A percentile compares a stretch with the other conserved stretches of the same genome.
phyloP scores from a whole-genome alignment of 768 basidiomycete species.

The Austroboletus eburneus region DNA sequence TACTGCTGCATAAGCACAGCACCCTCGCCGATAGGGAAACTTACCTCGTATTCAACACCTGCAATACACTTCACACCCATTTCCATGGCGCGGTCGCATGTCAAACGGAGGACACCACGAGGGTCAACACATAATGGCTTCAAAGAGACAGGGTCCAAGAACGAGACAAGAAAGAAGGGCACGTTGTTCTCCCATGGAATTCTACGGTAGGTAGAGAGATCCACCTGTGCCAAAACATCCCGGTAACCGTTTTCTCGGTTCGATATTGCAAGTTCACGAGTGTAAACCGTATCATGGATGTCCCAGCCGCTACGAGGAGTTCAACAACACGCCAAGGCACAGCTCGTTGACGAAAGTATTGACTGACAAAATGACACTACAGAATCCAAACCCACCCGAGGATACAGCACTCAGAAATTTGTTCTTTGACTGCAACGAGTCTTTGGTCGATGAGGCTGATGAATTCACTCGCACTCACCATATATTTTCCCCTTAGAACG shows the following conservation, averaged over 20 bases:
- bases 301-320: constrained; percentile 70
- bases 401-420: constrained; percentile 85
- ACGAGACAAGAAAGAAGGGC: constrained; percentile 91
- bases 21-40: constrained; percentile 1
- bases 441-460: constrained; percentile 6
- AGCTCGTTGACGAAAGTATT: neutral
- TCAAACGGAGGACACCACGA: constrained; percentile 67
- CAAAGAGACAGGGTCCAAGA: constrained; percentile 82
- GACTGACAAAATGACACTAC: constrained; percentile 84
- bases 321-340: constrained; percentile 2
- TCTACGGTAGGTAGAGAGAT: constrained; percentile 81
- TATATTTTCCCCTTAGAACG: constrained; percentile 90
- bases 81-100: constrained; percentile 46
- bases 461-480: constrained; percentile 44
- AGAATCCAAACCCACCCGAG: constrained; percentile 87
- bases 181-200: constrained; percentile 91
- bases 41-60: constrained; percentile 93
- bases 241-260: constrained; percentile 91
- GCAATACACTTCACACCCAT: constrained; percentile 63
- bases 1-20: constrained; percentile 26
- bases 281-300: constrained; percentile 84
- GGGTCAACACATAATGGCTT: constrained; percentile 80
- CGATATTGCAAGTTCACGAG: constrained; percentile 82
- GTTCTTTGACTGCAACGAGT: constrained; percentile 69
- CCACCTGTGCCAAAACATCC: constrained; percentile 83